Evolutionary conservation across 2,329 filamentous ascomycete species (phyloP), one percentile per base, ranked within the genome.

Genomic region (Penicillium sp.): DNA sequence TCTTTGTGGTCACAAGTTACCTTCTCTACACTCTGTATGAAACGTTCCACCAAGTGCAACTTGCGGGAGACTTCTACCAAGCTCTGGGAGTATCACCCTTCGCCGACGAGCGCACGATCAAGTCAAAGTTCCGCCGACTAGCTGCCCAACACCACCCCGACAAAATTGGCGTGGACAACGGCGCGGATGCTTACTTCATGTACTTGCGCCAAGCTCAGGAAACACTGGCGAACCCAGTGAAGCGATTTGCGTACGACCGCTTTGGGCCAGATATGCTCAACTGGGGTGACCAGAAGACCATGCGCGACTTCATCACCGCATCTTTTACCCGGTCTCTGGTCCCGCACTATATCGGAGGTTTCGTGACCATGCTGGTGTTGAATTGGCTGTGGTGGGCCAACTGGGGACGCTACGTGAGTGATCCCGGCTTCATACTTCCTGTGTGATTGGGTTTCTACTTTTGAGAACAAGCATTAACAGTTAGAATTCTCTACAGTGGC

Each of bases 1-100:
- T 93, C 67, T 78, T 87, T 62, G 89, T 97, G 65, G 87, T 97
- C 46, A 79, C 87, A 45, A 76, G 83, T 55, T 99, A 97, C 76
- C 88, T 97, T 34, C 75, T 87, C 59, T 96, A 96, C 79, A 96
- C 91, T 43, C 85, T 97, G 65, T 94, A 92, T 76, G 93, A 97
- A 75, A 88, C 90, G 65, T 89, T 95, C 79, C 85, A 89, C 76
- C 85, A 90, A 58, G 80, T 96, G 26, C 87, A 84, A 57, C 77
- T 81, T 42, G 77, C 80, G 1, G 85, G 87, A 16, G 86, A 90
- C 71, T 96, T 88, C 76, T 97, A 96, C 76, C 78, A 83, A 43
- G 82, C 87, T 58, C 82, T 99, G 0, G 85, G 85, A 33, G 82
- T 96, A 0, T 78, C 86, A 12, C 79, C 86, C 34, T 72, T 81